Percentiles rank a stretch among this genome's conserved stretches.
Evolutionary conservation across 2,329 filamentous ascomycete genomes (phyloP).

Genomic region (Fonsecaea multimorphosa): DNA sequence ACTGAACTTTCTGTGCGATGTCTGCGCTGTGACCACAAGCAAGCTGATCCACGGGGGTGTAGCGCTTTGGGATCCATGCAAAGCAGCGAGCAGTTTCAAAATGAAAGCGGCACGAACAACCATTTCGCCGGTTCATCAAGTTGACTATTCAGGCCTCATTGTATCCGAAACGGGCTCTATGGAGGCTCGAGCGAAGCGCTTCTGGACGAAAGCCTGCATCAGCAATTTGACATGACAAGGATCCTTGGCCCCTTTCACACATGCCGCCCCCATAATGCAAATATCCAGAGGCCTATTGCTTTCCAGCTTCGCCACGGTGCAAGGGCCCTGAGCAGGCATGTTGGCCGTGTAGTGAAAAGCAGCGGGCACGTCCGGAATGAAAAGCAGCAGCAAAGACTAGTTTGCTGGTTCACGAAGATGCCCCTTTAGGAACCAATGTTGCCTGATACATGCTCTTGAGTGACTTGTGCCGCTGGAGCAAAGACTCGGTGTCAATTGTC

Average conservation of each 20-base stretch:
- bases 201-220: not conserved
- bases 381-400: slow-evolving; percentile 7
- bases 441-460: not conserved
- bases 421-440: not conserved
- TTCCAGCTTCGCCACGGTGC: not conserved
- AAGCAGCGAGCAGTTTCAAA: not conserved
- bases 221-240: not conserved
- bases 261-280: not conserved
- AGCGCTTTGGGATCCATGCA: not conserved
- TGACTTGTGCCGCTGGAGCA: not conserved
- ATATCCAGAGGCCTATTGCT: not conserved
- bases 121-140: not conserved
- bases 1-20: not conserved
- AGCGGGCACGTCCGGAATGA: not conserved
- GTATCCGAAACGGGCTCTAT: not conserved
- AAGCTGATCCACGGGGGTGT: not conserved
- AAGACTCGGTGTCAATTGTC: not conserved
- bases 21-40: not conserved
- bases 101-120: not conserved
- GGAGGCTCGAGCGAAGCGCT: not conserved
- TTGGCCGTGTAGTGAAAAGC: not conserved
- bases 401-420: slow-evolving; percentile 5
- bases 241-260: not conserved
- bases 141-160: not conserved
- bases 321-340: not conserved